A percentile compares a stretch with the other conserved stretches of the same genome.
phyloP scores from a whole-genome alignment of 768 basidiomycete species.

The Boletus rubescentipes region DNA sequence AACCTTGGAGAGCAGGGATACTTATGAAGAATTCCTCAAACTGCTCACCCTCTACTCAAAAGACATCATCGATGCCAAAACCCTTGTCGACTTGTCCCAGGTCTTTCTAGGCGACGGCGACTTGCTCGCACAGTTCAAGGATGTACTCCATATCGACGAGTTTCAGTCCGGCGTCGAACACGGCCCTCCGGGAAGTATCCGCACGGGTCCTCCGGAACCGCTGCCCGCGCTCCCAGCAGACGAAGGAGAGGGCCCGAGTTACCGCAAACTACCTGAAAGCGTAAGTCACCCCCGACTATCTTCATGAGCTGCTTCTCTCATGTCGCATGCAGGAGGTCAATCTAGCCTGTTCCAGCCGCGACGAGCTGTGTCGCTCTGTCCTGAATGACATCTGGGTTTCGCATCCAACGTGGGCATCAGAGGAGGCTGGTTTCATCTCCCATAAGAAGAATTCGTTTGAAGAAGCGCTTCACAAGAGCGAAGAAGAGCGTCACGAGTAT shows the following conservation, averaged over 20 bases:
- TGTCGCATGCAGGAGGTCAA: slow-evolving; percentile 65
- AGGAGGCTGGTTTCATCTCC: slow-evolving; percentile 90
- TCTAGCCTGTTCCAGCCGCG: slow-evolving; percentile 91
- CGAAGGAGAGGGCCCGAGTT: slow-evolving; percentile 90
- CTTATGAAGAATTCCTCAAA: slow-evolving; percentile 94
- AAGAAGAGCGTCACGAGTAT: slow-evolving; percentile 98
- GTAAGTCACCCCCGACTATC: slow-evolving; percentile 53
- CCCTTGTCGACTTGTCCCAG: slow-evolving; percentile 76
- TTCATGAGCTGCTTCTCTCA: not conserved
- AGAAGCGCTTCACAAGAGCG: slow-evolving; percentile 93
- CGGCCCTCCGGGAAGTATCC: slow-evolving; percentile 76
- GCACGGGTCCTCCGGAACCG: slow-evolving; percentile 74
- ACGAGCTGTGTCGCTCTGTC: slow-evolving; percentile 92
- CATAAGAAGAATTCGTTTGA: slow-evolving; percentile 98
- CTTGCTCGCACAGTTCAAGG: slow-evolving; percentile 81
- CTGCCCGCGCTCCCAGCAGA: slow-evolving; percentile 77
- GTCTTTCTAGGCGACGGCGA: slow-evolving; percentile 82
- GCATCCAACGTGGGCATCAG: slow-evolving; percentile 97
- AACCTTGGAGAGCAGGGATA: slow-evolving; percentile 67
- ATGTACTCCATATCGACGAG: slow-evolving; percentile 79
- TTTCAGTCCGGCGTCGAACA: slow-evolving; percentile 56
- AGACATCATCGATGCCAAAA: slow-evolving; percentile 85
- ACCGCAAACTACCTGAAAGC: slow-evolving; percentile 82
- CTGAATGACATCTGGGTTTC: slow-evolving; percentile 98
- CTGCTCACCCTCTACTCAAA: slow-evolving; percentile 86